Evolutionary conservation across 2,329 filamentous ascomycete species (phyloP).

Genomic region (Blastomyces gilchristii): DNA sequence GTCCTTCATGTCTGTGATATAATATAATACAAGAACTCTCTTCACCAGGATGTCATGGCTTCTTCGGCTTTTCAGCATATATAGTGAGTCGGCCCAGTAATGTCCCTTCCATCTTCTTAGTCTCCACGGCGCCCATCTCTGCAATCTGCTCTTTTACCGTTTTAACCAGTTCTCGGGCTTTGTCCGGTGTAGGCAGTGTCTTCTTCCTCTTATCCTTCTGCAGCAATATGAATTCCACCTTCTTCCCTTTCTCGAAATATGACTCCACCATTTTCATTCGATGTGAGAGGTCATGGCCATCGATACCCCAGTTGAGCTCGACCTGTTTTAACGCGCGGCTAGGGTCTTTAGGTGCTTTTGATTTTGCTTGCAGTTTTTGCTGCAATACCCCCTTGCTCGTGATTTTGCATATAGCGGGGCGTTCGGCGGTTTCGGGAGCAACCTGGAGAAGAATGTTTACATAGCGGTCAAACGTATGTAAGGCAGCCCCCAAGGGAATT

Average conservation of each 20-base stretch:
- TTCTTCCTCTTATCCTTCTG: slow-evolving; percentile 50
- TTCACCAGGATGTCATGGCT: not conserved
- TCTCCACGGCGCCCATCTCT: slow-evolving; percentile 34
- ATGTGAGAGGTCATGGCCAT: slow-evolving; percentile 61
- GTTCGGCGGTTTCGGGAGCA: slow-evolving; percentile 21
- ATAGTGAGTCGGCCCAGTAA: slow-evolving; percentile 30
- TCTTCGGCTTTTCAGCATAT: slow-evolving; percentile 26
- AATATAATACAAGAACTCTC: not conserved
- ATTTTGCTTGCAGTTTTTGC: slow-evolving; percentile 29
- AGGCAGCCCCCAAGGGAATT: slow-evolving; percentile 22
- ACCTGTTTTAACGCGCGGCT: slow-evolving; percentile 54
- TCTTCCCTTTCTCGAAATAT: slow-evolving; percentile 65
- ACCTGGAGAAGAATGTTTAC: slow-evolving; percentile 45
- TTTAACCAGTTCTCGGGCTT: slow-evolving; percentile 50
- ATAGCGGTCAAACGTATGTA: slow-evolving; percentile 40
- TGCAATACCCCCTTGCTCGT: slow-evolving; percentile 46
- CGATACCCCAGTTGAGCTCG: slow-evolving; percentile 87
- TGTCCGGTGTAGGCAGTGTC: slow-evolving; percentile 48
- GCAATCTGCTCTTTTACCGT: slow-evolving; percentile 39
- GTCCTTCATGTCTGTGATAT: not conserved
- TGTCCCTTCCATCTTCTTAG: slow-evolving; percentile 34
- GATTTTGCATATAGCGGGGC: slow-evolving; percentile 59
- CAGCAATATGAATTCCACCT: slow-evolving; percentile 62
- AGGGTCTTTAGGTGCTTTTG: slow-evolving; percentile 31
- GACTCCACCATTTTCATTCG: slow-evolving; percentile 54